Percentiles rank a stretch among this genome's conserved stretches.
These are phyloP conservation scores for Boletus insuetus DNA, from an alignment of 768 basidiomycete genomes.

Conservation along the genomic window DNA sequence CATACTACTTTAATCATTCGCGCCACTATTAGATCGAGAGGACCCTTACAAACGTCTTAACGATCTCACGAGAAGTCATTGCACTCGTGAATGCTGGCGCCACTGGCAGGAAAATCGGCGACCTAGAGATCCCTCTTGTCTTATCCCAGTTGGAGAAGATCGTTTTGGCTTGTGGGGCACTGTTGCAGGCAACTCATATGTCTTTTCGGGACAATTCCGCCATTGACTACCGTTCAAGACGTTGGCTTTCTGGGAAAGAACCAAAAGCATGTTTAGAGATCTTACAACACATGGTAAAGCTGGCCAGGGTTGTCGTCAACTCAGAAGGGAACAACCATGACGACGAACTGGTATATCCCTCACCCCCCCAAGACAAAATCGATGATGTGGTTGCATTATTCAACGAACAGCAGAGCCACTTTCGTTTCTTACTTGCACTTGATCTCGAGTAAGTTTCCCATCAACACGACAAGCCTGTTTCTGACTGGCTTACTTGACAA, in stretches of 20 bases:
- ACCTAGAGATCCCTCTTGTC: background rate
- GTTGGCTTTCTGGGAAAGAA: background rate
- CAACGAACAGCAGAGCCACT: background rate
- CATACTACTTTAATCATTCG: no score
- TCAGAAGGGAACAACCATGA: background rate
- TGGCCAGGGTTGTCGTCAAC: background rate
- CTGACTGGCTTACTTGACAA: background rate
- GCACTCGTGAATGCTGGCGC: no score
- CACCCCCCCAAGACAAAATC: background rate
- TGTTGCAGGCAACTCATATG: background rate
- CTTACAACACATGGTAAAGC: background rate
- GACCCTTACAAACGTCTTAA: background rate
- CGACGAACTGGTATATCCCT: background rate
- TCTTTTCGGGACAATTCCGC: background rate
- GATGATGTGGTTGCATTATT: background rate
- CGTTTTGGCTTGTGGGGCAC: background rate
- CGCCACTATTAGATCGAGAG: no score
- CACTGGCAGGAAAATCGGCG: no score
- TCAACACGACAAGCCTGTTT: background rate
- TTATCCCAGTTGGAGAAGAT: background rate
- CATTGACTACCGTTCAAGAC: background rate
- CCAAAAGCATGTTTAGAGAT: background rate
- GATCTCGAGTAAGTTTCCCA: background rate
- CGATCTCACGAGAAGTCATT: background rate
- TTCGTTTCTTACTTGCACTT: background rate